Base-by-base conservation (phyloP, 805 yeast genomes). In the Metschnikowia chrysomelidarum region DNA sequence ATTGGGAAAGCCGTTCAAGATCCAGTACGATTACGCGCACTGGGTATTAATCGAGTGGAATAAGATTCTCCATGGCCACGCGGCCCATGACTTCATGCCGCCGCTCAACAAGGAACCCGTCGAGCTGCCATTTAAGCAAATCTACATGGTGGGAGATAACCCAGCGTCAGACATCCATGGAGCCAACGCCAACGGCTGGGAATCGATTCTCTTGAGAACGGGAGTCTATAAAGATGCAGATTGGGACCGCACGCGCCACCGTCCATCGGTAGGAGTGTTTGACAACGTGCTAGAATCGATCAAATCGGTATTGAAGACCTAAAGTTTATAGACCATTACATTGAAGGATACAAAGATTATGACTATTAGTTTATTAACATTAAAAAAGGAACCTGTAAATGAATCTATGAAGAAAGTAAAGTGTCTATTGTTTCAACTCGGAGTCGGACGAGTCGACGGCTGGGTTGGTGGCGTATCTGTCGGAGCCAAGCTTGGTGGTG, bases 111-210 rank as follows among this genome's bases (percentile, higher is more conserved):
- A 46, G n/a, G 46, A 69, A 2, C 66, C 67, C 2, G 33, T 18
- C 12, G 38, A 43, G 13, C 46, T 60, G 27, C 67, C 67, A 5
- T 62, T 83, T 49, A 63, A 67, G 23, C 60, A 72, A n/a, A 82
- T 93, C 2, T 89, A 72, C 62, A 93, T 93, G 98, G 87, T 93
- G 22, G 98, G 98, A 19, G 98, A 93, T 61, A 93, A 93, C 58
- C 98, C 97, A 4, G 93, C 82, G 19, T 77, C 88, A 32, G 98
- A 93, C 56, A 93, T 93, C 35, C 71, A 73, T 37, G 98, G 98
- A 0, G 98, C 96, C 5, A 81, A 83, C 49, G 65, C 67, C 32
- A 80, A 81, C 54, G 95, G 96, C 3, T 93, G 98, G 98, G 78
- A 82, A 31, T 80, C 93, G 9, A 75, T 87, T 23, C 71, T 93